Conservation (phyloP, 106 monocot species). For the Triglochin maritima region DNA sequence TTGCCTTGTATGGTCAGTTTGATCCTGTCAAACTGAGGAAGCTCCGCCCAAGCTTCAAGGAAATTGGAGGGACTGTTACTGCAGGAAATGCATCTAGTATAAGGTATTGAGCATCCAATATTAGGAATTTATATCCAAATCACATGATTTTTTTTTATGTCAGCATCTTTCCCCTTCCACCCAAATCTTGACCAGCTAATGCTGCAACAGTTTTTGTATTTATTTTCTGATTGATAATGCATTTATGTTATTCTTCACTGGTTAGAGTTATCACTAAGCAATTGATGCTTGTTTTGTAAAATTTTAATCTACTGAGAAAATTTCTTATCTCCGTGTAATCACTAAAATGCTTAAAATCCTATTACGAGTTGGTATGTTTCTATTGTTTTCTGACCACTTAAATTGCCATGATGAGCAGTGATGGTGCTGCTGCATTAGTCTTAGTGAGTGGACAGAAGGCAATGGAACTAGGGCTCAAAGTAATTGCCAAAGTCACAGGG, state of each 20-base stretch:
- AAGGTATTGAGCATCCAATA: slow-evolving; percentile 39
- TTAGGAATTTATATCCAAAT: not conserved
- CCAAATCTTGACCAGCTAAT: not conserved
- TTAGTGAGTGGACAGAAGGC: slow-evolving; percentile 90
- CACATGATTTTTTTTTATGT: not conserved
- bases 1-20: slow-evolving; percentile 36
- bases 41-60: slow-evolving; percentile 91
- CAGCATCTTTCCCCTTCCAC: not conserved
- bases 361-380: no score
- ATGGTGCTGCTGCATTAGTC: slow-evolving; percentile 94
- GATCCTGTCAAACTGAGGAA: slow-evolving; percentile 78
- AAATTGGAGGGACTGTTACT: slow-evolving; percentile 76
- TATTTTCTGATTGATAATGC: no score
- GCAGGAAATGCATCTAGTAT: slow-evolving; percentile 98
- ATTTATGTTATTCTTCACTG: no score
- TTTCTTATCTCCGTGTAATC: no score
- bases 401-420: slow-evolving; percentile 29
- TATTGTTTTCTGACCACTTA: not conserved
- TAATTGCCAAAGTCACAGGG: slow-evolving; percentile 82
- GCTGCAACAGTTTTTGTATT: no score
- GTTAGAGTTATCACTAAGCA: no score
- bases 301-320: no score
- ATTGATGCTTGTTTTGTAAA: no score
- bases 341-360: no score
- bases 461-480: slow-evolving; percentile 64